Evolutionary conservation across 495 filamentous ascomycete species (phyloP), one percentile per base, ranked within the genome.

Genomic region (Hypoxylon crocopeplum): DNA sequence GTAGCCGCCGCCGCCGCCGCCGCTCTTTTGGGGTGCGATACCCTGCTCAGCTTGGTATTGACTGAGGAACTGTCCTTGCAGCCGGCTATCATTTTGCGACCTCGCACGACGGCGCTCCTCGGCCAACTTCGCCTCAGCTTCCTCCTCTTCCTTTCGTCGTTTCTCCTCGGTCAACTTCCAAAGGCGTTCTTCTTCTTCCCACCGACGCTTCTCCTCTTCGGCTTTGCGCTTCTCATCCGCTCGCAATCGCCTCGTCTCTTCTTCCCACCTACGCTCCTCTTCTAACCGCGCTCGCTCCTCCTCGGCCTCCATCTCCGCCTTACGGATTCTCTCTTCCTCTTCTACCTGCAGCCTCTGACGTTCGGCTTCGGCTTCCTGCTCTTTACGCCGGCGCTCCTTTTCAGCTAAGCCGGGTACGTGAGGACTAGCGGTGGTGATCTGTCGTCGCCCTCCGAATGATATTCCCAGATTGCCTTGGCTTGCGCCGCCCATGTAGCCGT

Each of bases 401-500:
- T 83, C 79, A 30, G 70, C 75, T 64, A 90, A 54, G 64, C 80
- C 92, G 0, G 91, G 91, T 0, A 97, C 90, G 58, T 84, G 68
- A 5, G 95, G 95, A 24, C 81, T 81, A 7, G 90, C 82, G 57
- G 81, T 89, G 1, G 94, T 98, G 63, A 99, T 98, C 73, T 99
- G 95, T 36, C 95, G 82, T 53, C 92, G 84, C 17, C 85, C 90
- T 45, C 95, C 95, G 70, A 97, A 99, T 5, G 89, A 83, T 57
- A 99, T 87, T 15, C 95, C 95, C 56, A 97, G 85, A 67, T 96
- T 98, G 5, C 90, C 93, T 72, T 99, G 95, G 63, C 89, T 96
- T 6, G 95, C 95, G 22, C 95, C 95, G 42, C 95, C 95, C 90
- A 98, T 94, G 72, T 97, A 98, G 7, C 94, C 93, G 62, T 98